Evolutionary conservation across 139 green algal species (phyloP), one percentile per base, ranked within the genome.

Genomic region (Coelastrella sp.): DNA sequence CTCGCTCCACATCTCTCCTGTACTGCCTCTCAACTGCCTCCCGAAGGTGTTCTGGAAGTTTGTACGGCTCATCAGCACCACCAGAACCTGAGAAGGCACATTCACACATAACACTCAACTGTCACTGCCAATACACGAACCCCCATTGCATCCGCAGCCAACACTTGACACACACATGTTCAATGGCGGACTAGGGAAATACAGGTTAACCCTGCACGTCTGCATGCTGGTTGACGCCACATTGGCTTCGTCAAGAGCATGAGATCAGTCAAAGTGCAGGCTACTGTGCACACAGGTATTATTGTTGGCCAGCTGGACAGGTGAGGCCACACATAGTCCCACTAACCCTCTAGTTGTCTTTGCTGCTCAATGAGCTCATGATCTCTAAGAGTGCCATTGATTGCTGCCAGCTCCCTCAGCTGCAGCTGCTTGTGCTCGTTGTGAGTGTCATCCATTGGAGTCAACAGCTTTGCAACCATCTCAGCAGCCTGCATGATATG

Each of bases 341-440:
- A 27, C 86, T 92, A 23, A 72, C 77, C 77, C 13, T 84, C 77
- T 50, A 67, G 23, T 50, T 62, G 53, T 7, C 77, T 37, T 50
- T 84, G 77, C 77, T 62, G 48, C 79, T 79, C 79, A 32, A 51
- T 57, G 8, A 79, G 11, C 34, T 79, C 69, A 62, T 93, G 88
- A 60, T 92, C 89, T 86, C 92, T 91, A 30, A 94, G 88, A 21
- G 89, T 94, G 63, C 96, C 97, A 81, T 99, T 99, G 11, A 99
- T 89, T 0, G 93, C 86, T 45, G 97, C 97, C 43, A 99, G 91
- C 90, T 99, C 97, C 5, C 96, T 84, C 85, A 99, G 89, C 91
- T 98, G 94, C 87, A 96, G 68, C 41, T 94, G 91, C 91, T 99
- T 99, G 89, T 98, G 94, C 86, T 99, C 95, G 78, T 98, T 98